Evolutionary conservation across 805 yeast genomes (phyloP).

Genomic region (Jamesozyma jinghongensis): DNA sequence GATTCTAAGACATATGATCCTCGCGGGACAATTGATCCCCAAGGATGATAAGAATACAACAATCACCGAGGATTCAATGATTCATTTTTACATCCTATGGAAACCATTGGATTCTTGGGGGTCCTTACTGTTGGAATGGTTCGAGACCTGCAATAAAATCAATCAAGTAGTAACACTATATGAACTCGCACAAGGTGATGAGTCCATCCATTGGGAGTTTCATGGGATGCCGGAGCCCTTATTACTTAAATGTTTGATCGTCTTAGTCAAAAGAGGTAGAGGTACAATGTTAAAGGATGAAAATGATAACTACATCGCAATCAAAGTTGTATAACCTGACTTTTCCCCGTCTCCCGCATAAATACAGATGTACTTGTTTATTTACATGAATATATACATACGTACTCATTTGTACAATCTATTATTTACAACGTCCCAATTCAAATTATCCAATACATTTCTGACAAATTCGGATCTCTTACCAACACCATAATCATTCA

Average conservation of each 20-base stretch:
- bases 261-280: conserved; percentile 55
- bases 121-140: conserved; percentile 52
- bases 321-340: conserved; percentile 65
- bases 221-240: conserved; percentile 51
- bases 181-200: conserved; percentile 64
- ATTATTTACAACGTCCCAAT: conserved; percentile 68
- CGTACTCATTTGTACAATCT: conserved; percentile 27
- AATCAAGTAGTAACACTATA: conserved; percentile 73
- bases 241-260: conserved; percentile 45
- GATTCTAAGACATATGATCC: conserved; percentile 50
- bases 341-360: too few species aligned
- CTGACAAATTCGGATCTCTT: conserved; percentile 67
- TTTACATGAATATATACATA: not conserved
- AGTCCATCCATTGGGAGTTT: conserved; percentile 47
- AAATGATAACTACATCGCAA: conserved; percentile 61
- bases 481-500: conserved; percentile 70
- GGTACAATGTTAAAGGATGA: conserved; percentile 67
- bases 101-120: conserved; percentile 63
- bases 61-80: not conserved
- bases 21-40: conserved; percentile 49
- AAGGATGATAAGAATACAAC: conserved; percentile 1
- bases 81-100: conserved; percentile 51
- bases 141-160: conserved; percentile 69
- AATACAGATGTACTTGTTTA: conserved; percentile 6
- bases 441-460: conserved; percentile 66